phyloP scores from a whole-genome alignment of 2,329 filamentous ascomycete genomes.

The Thelonectria discophora region DNA sequence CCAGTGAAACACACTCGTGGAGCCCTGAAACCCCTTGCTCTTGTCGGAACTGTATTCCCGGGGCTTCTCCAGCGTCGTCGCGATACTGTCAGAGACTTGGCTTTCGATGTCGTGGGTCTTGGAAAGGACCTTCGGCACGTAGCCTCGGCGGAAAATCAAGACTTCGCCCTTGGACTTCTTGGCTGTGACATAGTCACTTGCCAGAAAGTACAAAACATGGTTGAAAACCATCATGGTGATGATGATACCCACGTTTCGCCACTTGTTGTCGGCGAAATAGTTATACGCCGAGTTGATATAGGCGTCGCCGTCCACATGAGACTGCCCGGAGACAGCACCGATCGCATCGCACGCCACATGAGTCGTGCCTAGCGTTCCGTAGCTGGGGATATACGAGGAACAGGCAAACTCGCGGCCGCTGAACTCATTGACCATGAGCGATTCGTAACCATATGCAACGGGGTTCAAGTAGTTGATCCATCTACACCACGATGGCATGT shows the following conservation, averaged over 20 bases:
- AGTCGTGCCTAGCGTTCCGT: slow-evolving; percentile 1
- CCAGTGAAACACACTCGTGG: slow-evolving; percentile 68
- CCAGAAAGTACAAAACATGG: slow-evolving; percentile 56
- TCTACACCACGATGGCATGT: slow-evolving; percentile 69
- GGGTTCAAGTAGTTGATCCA: slow-evolving; percentile 75
- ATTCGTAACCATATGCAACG: slow-evolving; percentile 71
- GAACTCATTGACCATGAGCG: slow-evolving; percentile 73
- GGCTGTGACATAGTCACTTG: slow-evolving; percentile 56
- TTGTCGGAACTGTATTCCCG: not conserved
- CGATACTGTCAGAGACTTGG: not conserved
- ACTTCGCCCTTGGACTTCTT: slow-evolving; percentile 67
- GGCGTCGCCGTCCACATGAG: slow-evolving; percentile 54
- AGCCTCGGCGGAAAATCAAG: slow-evolving; percentile 63
- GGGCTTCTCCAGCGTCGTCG: not conserved
- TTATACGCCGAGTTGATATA: slow-evolving; percentile 54
- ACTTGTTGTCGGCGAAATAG: slow-evolving; percentile 57
- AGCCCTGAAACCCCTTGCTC: slow-evolving; percentile 7
- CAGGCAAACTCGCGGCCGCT: slow-evolving; percentile 33
- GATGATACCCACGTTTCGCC: slow-evolving; percentile 65
- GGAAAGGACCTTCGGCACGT: slow-evolving; percentile 20
- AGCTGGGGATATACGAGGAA: slow-evolving; percentile 20
- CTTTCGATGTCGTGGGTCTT: slow-evolving; percentile 22
- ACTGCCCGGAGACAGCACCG: slow-evolving; percentile 1
- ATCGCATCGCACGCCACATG: slow-evolving; percentile 16
- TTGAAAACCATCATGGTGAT: slow-evolving; percentile 58